Percentiles rank a stretch among this genome's conserved stretches.
phyloP scores from a whole-genome alignment of 768 basidiomycete species.

The Ephemerocybe angulata region DNA sequence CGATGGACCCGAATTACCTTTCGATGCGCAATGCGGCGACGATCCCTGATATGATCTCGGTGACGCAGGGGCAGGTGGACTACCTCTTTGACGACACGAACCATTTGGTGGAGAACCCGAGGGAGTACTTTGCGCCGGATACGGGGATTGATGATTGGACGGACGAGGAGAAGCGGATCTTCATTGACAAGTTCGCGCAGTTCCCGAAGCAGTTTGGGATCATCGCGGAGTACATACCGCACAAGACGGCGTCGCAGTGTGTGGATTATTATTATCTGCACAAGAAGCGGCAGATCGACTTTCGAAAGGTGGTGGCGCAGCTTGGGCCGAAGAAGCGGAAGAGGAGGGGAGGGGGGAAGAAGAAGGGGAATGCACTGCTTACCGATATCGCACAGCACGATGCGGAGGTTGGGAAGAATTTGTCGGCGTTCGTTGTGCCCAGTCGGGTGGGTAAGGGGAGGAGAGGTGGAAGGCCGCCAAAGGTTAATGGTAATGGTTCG shows the following conservation, averaged over 20 bases:
- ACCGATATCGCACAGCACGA: constrained; percentile 80
- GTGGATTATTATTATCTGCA: constrained; percentile 93
- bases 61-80: constrained; percentile 56
- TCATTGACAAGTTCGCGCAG: constrained; percentile 76
- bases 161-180: constrained; percentile 72
- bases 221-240: constrained; percentile 73
- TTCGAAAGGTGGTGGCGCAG: constrained; percentile 68
- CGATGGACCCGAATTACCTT: constrained; percentile 89
- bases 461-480: constrained; percentile 19
- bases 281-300: constrained; percentile 86
- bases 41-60: constrained; percentile 88
- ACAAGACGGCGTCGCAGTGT: constrained; percentile 87
- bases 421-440: constrained; percentile 30
- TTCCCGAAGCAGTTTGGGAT: constrained; percentile 95
- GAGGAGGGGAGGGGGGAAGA: constrained; percentile 60
- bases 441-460: constrained; percentile 40
- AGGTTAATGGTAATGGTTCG: constrained; percentile 8
- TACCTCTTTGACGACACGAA: constrained; percentile 83
- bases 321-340: constrained; percentile 65
- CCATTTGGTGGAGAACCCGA: constrained; percentile 71
- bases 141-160: constrained; percentile 88
- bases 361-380: constrained; percentile 78
- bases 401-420: constrained; percentile 43
- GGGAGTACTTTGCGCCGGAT: constrained; percentile 67
- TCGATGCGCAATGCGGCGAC: constrained; percentile 79